phyloP scores from a whole-genome alignment of 2,329 filamentous ascomycete species.

The Colletotrichum brevisporum region DNA sequence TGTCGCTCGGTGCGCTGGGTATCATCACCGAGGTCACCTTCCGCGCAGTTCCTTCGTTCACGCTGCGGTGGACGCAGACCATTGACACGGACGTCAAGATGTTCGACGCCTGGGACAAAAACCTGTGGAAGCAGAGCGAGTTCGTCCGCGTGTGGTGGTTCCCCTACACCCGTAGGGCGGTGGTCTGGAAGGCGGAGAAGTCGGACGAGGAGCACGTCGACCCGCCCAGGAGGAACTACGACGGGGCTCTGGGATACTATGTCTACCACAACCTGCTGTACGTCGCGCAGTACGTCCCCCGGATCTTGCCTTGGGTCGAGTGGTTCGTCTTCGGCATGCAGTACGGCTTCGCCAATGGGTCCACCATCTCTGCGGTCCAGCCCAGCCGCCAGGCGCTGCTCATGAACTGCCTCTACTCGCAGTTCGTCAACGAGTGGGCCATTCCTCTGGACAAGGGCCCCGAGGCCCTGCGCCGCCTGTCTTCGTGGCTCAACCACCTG shows the following conservation, averaged over 20 bases:
- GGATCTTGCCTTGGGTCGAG: slow-evolving; percentile 88
- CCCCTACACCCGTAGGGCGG: slow-evolving; percentile 88
- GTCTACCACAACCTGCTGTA: slow-evolving; percentile 94
- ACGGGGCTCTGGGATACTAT: slow-evolving; percentile 85
- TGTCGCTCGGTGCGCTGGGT: slow-evolving; percentile 90
- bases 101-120: slow-evolving; percentile 78
- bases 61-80: slow-evolving; percentile 88
- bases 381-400: slow-evolving; percentile 84
- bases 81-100: slow-evolving; percentile 79
- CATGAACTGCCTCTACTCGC: slow-evolving; percentile 98
- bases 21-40: slow-evolving; percentile 93
- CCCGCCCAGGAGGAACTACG: slow-evolving; percentile 82
- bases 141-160: slow-evolving; percentile 99
- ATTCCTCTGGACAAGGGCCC: slow-evolving; percentile 88
- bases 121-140: slow-evolving; percentile 86
- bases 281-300: slow-evolving; percentile 81
- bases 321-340: slow-evolving; percentile 99
- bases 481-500: slow-evolving; percentile 83
- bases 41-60: slow-evolving; percentile 83
- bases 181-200: slow-evolving; percentile 91
- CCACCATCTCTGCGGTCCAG: slow-evolving; percentile 81
- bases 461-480: slow-evolving; percentile 86
- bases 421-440: slow-evolving; percentile 99
- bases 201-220: slow-evolving; percentile 73
- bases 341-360: slow-evolving; percentile 86